Conservation (phyloP, 176 grass and related monocot genomes). For the Aechmea fasciata region DNA sequence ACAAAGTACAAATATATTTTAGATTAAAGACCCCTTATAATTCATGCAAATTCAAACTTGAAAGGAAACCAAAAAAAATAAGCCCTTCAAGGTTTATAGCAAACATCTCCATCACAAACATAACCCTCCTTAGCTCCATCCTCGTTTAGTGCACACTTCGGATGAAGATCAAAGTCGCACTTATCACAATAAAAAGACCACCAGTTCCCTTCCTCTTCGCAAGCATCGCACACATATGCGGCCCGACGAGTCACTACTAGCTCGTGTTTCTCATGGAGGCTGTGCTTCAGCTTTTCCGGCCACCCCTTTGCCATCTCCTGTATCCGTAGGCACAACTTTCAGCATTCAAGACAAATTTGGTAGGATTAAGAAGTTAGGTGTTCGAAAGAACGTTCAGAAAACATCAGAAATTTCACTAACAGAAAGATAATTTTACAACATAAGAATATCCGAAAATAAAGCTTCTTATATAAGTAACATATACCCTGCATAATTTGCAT, state of each 20-base stretch:
- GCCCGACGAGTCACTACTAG: conserved; percentile 38
- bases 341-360: too few species aligned
- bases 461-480: too few species aligned
- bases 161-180: conserved; percentile 59
- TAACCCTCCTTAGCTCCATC: not conserved
- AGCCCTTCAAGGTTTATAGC: conserved; percentile 2
- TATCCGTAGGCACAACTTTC: not conserved
- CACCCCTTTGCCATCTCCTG: conserved; percentile 32
- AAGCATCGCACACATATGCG: conserved; percentile 23
- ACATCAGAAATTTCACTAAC: too few species aligned
- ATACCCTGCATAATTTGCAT: too few species aligned
- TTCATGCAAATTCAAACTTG: not conserved
- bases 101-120: conserved; percentile 1
- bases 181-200: conserved; percentile 40
- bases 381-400: too few species aligned
- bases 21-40: not conserved
- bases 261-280: conserved; percentile 59
- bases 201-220: not conserved
- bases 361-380: too few species aligned
- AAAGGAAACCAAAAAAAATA: not conserved
- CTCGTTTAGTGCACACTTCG: conserved; percentile 41
- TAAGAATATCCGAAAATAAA: too few species aligned
- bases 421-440: too few species aligned
- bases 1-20: not conserved
- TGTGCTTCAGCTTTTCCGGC: conserved; percentile 67